These are phyloP conservation scores for Trichoderma brevicompactum DNA, from an alignment of 2,329 filamentous ascomycete genomes.

Conservation along the genomic window DNA sequence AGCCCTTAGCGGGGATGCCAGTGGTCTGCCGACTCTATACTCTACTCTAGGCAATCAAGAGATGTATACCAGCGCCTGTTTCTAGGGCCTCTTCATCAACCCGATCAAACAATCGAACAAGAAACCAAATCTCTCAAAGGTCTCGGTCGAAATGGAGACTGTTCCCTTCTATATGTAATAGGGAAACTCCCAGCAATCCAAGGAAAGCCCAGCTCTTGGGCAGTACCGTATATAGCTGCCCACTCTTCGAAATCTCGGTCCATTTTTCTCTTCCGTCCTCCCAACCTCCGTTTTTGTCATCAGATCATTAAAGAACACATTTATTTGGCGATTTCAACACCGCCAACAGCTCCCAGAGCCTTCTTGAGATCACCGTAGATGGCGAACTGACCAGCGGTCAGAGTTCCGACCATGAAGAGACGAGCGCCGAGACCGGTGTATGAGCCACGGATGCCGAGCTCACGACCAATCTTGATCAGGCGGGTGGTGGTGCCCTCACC, in stretches of 20 bases:
- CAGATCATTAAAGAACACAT: constrained; percentile 9
- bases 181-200: constrained; percentile 24
- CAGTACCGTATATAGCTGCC: constrained; percentile 24
- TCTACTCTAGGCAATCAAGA: constrained; percentile 30
- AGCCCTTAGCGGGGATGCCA: constrained; percentile 28
- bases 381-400: constrained; percentile 82
- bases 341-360: constrained; percentile 70
- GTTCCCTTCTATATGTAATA: constrained; percentile 24
- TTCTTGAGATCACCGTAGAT: constrained; percentile 80
- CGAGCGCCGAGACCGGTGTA: constrained; percentile 81
- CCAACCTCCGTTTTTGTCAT: constrained; percentile 22
- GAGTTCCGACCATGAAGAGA: constrained; percentile 66
- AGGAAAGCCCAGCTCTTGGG: constrained; percentile 29
- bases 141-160: constrained; percentile 12
- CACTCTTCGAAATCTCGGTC: constrained; percentile 19
- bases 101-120: constrained; percentile 24
- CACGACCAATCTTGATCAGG: constrained; percentile 85
- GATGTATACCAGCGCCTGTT: constrained; percentile 28
- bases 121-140: constrained; percentile 20
- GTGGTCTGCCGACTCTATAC: constrained; percentile 29
- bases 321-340: constrained; percentile 59
- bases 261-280: constrained; percentile 1
- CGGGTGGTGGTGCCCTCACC: constrained; percentile 82
- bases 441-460: constrained; percentile 78
- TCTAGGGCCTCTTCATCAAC: constrained; percentile 20